Conservation (phyloP, 139 green algal genomes). For the Pseudopediastrum boryanum region DNA sequence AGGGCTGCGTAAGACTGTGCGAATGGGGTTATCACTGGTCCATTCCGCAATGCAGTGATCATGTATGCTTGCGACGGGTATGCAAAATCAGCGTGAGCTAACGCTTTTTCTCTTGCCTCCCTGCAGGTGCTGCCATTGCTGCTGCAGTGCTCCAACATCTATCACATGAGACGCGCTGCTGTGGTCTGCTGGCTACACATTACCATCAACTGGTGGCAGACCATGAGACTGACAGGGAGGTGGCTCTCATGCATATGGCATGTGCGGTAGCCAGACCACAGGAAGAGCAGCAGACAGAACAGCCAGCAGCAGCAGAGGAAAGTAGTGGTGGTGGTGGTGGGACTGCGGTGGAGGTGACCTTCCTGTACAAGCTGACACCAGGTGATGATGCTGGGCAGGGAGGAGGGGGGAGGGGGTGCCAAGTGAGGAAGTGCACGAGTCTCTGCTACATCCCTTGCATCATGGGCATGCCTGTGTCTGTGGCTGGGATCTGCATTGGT, state of each 20-base stretch:
- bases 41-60: no score
- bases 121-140: conserved; percentile 85
- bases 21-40: no score
- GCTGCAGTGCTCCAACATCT: conserved; percentile 89
- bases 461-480: no score
- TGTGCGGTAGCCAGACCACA: conserved; percentile 63
- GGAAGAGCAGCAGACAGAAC: not conserved
- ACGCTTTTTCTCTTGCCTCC: no score
- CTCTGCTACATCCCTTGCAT: no score
- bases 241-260: conserved; percentile 90
- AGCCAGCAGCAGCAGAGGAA: not conserved
- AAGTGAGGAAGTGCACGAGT: no score
- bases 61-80: no score
- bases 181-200: conserved; percentile 97
- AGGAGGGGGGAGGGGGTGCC: no score
- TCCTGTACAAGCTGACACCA: conserved; percentile 87
- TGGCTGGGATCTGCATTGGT: no score
- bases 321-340: not conserved
- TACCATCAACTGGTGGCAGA: conserved; percentile 83
- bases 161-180: conserved; percentile 61
- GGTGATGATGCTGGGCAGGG: no score
- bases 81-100: no score
- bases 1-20: no score
- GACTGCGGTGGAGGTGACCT: conserved; percentile 81
- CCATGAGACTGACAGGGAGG: not conserved